These are phyloP conservation scores for Ambrosiella cleistominuta DNA, from an alignment of 2,329 filamentous ascomycete species.

Conservation along the genomic window DNA sequence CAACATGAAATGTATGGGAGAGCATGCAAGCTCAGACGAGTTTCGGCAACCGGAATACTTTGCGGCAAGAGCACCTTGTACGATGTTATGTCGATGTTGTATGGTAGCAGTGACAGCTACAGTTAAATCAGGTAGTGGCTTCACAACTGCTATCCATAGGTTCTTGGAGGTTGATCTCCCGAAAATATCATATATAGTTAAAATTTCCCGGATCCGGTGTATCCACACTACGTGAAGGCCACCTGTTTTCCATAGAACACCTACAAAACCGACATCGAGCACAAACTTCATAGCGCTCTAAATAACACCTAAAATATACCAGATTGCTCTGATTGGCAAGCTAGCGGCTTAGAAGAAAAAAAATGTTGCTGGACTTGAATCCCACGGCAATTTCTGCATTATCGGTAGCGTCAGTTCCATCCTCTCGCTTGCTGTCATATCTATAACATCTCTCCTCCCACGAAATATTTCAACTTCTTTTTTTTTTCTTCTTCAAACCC, in stretches of 20 bases:
- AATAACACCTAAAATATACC: neutral
- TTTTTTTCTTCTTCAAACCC: neutral
- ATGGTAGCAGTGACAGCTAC: no score
- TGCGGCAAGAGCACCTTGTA: no score
- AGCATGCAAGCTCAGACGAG: neutral
- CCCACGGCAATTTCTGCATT: conserved; percentile 3
- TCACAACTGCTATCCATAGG: no score
- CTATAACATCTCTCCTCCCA: conserved; percentile 1
- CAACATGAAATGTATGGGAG: neutral
- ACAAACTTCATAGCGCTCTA: neutral
- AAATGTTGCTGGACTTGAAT: neutral
- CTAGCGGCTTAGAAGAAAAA: neutral
- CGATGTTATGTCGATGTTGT: no score
- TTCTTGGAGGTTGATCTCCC: no score
- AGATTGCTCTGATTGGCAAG: neutral
- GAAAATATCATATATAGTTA: no score
- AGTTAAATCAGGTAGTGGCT: no score
- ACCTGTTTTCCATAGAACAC: no score
- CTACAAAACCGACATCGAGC: no score
- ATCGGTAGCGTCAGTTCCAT: conserved; percentile 4
- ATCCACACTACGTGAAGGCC: no score
- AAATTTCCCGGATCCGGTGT: no score
- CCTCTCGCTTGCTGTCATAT: neutral
- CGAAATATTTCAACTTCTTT: neutral
- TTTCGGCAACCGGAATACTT: no score